phyloP scores from a whole-genome alignment of 2,329 filamentous ascomycete species.

The Plenodomus tracheiphilus region DNA sequence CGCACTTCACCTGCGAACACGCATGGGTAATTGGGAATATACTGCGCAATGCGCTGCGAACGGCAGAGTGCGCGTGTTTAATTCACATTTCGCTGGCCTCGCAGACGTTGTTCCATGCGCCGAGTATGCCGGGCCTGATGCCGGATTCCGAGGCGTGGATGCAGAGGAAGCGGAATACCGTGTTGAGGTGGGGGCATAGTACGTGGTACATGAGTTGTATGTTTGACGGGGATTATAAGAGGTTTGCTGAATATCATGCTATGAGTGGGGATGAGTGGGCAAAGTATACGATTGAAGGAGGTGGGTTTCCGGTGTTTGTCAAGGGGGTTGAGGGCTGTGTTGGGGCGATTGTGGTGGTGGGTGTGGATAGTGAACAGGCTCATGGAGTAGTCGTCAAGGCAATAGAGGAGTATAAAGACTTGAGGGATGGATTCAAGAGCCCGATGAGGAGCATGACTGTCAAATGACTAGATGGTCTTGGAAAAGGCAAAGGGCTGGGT shows the following conservation, averaged over 20 bases:
- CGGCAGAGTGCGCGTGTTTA: slow-evolving; percentile 58
- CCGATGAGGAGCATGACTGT: slow-evolving; percentile 39
- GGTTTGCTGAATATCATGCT: slow-evolving; percentile 67
- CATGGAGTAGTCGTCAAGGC: slow-evolving; percentile 75
- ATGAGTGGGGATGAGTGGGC: slow-evolving; percentile 56
- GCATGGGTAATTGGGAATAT: slow-evolving; percentile 68
- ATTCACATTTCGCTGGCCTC: slow-evolving; percentile 67
- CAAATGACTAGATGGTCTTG: slow-evolving; percentile 34
- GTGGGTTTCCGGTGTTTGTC: slow-evolving; percentile 73
- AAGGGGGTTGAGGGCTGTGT: slow-evolving; percentile 74
- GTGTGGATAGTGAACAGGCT: slow-evolving; percentile 73
- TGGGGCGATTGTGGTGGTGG: slow-evolving; percentile 72
- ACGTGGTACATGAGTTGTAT: slow-evolving; percentile 75
- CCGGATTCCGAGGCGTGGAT: slow-evolving; percentile 71
- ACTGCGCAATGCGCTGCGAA: slow-evolving; percentile 64
- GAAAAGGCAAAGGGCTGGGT: slow-evolving; percentile 15
- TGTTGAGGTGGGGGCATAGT: slow-evolving; percentile 69
- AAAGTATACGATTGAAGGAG: slow-evolving; percentile 77
- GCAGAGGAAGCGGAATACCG: slow-evolving; percentile 70
- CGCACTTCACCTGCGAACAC: slow-evolving; percentile 64
- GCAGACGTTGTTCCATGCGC: slow-evolving; percentile 71
- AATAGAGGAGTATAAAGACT: slow-evolving; percentile 57
- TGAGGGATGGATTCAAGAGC: slow-evolving; percentile 39
- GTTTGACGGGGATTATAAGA: slow-evolving; percentile 66
- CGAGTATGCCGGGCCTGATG: slow-evolving; percentile 66